A percentile compares a stretch with the other conserved stretches of the same genome.
phyloP scores from a whole-genome alignment of 2,329 filamentous ascomycete genomes.

The Tolypocladium amazonense region DNA sequence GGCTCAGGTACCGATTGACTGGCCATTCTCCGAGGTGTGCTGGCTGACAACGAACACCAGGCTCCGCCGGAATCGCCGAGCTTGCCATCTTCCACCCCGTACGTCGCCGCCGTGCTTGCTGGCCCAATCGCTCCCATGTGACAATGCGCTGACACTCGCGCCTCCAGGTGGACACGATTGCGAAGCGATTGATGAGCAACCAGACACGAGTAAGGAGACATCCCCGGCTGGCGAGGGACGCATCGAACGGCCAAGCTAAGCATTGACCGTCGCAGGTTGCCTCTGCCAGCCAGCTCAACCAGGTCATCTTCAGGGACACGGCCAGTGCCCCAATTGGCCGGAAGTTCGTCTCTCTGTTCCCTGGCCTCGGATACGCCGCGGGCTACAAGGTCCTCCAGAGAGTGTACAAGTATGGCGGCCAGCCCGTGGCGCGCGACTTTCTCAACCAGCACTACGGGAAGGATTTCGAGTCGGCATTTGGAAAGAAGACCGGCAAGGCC shows the following conservation, averaged over 20 bases:
- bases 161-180: slow-evolving; percentile 82
- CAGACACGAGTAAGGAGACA: slow-evolving; percentile 49
- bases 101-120: slow-evolving; percentile 20
- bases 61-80: slow-evolving; percentile 86
- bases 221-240: background rate
- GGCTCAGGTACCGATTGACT: slow-evolving; percentile 60
- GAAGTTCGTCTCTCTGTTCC: slow-evolving; percentile 95
- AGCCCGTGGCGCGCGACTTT: slow-evolving; percentile 90
- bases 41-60: slow-evolving; percentile 35
- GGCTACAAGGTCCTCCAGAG: slow-evolving; percentile 96
- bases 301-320: slow-evolving; percentile 88
- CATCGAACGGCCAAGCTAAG: slow-evolving; percentile 9
- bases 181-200: slow-evolving; percentile 99
- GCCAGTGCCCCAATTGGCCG: slow-evolving; percentile 56
- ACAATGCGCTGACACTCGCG: slow-evolving; percentile 1
- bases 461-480: slow-evolving; percentile 81
- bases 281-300: slow-evolving; percentile 56
- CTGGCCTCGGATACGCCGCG: slow-evolving; percentile 91
- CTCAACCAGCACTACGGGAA: slow-evolving; percentile 68
- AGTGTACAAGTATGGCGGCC: slow-evolving; percentile 97
- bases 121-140: background rate
- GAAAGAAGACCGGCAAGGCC: slow-evolving; percentile 94
- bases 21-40: background rate
- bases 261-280: slow-evolving; percentile 16
- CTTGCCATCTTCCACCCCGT: slow-evolving; percentile 88